Conservation (phyloP, 2,329 filamentous ascomycete genomes). For the Torrubiellomyces zombiae region DNA sequence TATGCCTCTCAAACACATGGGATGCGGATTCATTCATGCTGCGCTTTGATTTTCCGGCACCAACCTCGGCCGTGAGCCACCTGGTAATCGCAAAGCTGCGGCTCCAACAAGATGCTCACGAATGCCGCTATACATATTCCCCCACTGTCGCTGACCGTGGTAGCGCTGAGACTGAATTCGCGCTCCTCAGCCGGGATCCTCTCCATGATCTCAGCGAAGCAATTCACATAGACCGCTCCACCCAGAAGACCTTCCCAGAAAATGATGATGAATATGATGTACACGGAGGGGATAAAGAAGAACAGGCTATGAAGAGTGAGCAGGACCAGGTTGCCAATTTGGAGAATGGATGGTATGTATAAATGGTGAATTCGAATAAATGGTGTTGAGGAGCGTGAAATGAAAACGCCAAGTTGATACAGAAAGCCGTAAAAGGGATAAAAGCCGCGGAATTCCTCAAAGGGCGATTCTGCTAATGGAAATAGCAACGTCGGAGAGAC, state of each 20-base stretch:
- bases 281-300: conserved; percentile 71
- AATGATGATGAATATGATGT: conserved; percentile 66
- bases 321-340: conserved; percentile 59
- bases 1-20: no score
- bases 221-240: conserved; percentile 87
- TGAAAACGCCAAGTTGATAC: conserved; percentile 89
- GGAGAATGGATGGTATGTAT: conserved; percentile 69
- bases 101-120: conserved; percentile 67
- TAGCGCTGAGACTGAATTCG: conserved; percentile 82
- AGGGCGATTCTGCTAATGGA: conserved; percentile 59
- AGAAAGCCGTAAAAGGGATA: conserved; percentile 92
- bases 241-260: conserved; percentile 93
- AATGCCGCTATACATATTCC: conserved; percentile 84
- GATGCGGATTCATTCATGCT: conserved; percentile 7
- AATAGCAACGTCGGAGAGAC: conserved; percentile 83
- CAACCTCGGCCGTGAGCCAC: conserved; percentile 62
- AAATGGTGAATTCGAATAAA: conserved; percentile 69
- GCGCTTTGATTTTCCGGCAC: conserved; percentile 41
- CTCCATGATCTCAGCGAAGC: conserved; percentile 87
- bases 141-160: conserved; percentile 79
- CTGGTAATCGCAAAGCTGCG: conserved; percentile 69
- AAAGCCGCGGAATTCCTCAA: conserved; percentile 67
- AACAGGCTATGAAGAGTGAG: conserved; percentile 63
- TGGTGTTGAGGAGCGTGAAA: conserved; percentile 80
- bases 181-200: conserved; percentile 59